phyloP scores from a whole-genome alignment of 2,329 filamentous ascomycete species.

The Orbilia quercus region DNA sequence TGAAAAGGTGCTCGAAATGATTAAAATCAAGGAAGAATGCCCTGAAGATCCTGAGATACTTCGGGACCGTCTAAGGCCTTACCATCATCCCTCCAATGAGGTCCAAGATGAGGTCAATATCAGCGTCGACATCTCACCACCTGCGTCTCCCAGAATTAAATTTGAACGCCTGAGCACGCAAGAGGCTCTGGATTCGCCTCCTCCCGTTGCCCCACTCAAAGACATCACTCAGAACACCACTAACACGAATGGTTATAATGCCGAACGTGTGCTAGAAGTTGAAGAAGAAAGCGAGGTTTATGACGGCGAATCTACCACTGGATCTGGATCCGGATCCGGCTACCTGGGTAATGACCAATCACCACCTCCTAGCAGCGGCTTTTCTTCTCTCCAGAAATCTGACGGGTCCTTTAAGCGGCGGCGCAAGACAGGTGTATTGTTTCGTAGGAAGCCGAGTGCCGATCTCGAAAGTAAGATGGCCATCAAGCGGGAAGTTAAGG shows the following conservation, averaged over 20 bases:
- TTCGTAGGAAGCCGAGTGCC: slow-evolving; percentile 30
- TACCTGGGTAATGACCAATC: slow-evolving; percentile 41
- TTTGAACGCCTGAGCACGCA: slow-evolving; percentile 37
- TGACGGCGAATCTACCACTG: slow-evolving; percentile 12
- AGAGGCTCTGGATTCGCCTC: slow-evolving; percentile 38
- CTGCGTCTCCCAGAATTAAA: slow-evolving; percentile 28
- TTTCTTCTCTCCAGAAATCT: slow-evolving; percentile 40
- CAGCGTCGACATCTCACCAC: slow-evolving; percentile 45
- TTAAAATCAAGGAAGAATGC: slow-evolving; percentile 49
- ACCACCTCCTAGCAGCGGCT: slow-evolving; percentile 25
- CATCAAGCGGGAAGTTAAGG: slow-evolving; percentile 15
- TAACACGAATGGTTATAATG: slow-evolving; percentile 17
- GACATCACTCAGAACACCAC: slow-evolving; percentile 43
- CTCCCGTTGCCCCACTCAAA: slow-evolving; percentile 18
- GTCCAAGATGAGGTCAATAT: slow-evolving; percentile 16
- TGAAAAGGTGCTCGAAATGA: slow-evolving; percentile 32
- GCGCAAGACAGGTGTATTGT: slow-evolving; percentile 46
- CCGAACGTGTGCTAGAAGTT: slow-evolving; percentile 8
- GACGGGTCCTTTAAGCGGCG: slow-evolving; percentile 40
- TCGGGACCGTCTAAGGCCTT: slow-evolving; percentile 30
- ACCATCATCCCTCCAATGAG: slow-evolving; percentile 34
- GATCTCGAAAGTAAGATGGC: slow-evolving; percentile 12
- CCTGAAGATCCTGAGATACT: slow-evolving; percentile 40
- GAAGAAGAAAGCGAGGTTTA: slow-evolving; percentile 2
- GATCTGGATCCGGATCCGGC: slow-evolving; percentile 45